These are phyloP conservation scores for Straminergon stramineum DNA, from an alignment of 225 moss, liverwort and hornwort species.

Conservation along the genomic window DNA sequence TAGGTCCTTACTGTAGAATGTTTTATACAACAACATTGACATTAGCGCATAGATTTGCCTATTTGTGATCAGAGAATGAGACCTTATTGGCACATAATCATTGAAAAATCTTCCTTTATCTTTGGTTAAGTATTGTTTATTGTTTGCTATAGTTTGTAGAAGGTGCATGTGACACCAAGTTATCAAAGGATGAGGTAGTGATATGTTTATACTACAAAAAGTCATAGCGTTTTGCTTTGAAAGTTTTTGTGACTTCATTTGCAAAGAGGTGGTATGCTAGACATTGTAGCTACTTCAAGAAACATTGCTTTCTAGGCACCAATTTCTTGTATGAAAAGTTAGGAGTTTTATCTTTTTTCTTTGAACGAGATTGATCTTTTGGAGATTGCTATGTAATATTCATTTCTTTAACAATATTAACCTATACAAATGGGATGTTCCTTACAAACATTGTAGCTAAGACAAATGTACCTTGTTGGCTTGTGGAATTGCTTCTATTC, in stretches of 20 bases:
- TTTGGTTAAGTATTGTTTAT: neutral
- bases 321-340: neutral
- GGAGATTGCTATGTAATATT: fast-evolving
- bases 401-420: neutral
- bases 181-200: too few species aligned
- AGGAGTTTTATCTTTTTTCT: neutral
- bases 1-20: neutral
- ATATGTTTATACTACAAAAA: too few species aligned
- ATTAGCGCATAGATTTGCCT: neutral
- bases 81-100: neutral
- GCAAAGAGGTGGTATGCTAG: neutral
- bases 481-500: neutral
- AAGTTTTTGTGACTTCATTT: too few species aligned
- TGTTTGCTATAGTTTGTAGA: neutral
- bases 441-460: neutral
- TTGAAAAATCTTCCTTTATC: neutral
- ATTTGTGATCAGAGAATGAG: neutral
- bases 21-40: neutral
- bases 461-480: neutral
- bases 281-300: neutral
- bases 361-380: fast-evolving
- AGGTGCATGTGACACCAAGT: neutral
- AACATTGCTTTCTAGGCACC: neutral
- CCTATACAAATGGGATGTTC: neutral
- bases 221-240: fast-evolving